Base-by-base conservation (phyloP, 768 basidiomycete species). In the Russula abietina region DNA sequence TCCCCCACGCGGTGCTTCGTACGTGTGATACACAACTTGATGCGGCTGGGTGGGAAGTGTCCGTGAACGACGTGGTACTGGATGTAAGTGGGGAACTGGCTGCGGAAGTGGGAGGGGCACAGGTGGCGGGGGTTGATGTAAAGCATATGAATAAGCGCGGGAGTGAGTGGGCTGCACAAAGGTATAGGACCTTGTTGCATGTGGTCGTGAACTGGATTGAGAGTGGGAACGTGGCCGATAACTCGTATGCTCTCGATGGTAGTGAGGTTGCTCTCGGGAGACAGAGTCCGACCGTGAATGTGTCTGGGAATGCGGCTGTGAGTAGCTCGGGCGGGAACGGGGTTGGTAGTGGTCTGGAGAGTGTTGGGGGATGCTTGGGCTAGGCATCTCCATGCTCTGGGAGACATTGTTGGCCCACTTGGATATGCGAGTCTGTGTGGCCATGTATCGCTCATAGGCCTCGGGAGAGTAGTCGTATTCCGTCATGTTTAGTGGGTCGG, bases 381-480 rank as follows among this genome's bases (percentile, higher is more conserved):
- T 54, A 26, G 62, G 57, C n/a, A 39, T 49, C 28, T 71, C 65
- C 12, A 60, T 67, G 17, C 81, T 83, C 24, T 80, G 60, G 14
- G 63, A 45, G 19, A 64, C 63, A 1, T 12, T 69, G 67, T 75
- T 63, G 17, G 83, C 79, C 83, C 83, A 85, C 65, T 77, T 73
- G 0, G 78, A 74, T 17, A 83, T 80, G 62, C 80, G 75, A 61
- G 73, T 32, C 70, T 81, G 81, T n/a, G 78, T 81, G 30, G 73
- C 75, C 57, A 79, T 33, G 68, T 79, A 74, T 11, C 75, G 77
- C 57, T 82, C 75, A 67, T 77, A 73, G 32, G 81, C 82, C 68
- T 80, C 81, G 22, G 81, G 81, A 57, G 82, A 83, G 71, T 75
- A 83, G 73, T 83, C 83, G 78, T 84, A 84, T 71, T 84, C 82